These are phyloP conservation scores for Artomyces pyxidatus DNA, from an alignment of 768 basidiomycete species.

Conservation along the genomic window DNA sequence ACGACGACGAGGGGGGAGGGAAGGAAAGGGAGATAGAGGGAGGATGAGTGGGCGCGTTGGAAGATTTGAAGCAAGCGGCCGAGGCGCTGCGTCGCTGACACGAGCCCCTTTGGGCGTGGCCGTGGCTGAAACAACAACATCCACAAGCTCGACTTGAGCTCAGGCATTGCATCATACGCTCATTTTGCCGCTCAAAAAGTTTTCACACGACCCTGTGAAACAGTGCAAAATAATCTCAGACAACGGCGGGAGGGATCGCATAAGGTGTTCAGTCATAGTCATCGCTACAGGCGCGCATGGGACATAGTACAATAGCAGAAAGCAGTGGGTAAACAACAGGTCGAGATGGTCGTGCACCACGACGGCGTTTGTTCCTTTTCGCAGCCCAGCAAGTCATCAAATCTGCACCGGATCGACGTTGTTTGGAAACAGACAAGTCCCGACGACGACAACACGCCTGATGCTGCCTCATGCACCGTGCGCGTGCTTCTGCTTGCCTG, in stretches of 20 bases:
- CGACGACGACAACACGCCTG: not conserved
- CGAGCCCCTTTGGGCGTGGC: not conserved
- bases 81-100: not conserved
- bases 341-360: not conserved
- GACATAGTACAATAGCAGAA: not conserved
- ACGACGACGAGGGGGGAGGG: not conserved
- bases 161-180: not conserved
- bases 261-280: not conserved
- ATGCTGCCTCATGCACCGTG: conserved; percentile 30
- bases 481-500: conserved; percentile 94
- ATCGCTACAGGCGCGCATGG: not conserved
- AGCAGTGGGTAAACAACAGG: not conserved
- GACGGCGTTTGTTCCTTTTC: not conserved
- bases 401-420: not conserved
- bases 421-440: not conserved
- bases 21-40: not conserved
- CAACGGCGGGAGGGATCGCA: too few relatives aligned
- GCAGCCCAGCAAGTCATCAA: not conserved
- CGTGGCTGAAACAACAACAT: not conserved
- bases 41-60: not conserved
- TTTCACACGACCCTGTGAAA: not conserved
- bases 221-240: too few relatives aligned
- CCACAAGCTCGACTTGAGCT: not conserved
- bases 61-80: not conserved
- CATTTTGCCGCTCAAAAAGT: not conserved